phyloP scores from a whole-genome alignment of 140 eudicot genomes.

The Bidens hawaiensis region DNA sequence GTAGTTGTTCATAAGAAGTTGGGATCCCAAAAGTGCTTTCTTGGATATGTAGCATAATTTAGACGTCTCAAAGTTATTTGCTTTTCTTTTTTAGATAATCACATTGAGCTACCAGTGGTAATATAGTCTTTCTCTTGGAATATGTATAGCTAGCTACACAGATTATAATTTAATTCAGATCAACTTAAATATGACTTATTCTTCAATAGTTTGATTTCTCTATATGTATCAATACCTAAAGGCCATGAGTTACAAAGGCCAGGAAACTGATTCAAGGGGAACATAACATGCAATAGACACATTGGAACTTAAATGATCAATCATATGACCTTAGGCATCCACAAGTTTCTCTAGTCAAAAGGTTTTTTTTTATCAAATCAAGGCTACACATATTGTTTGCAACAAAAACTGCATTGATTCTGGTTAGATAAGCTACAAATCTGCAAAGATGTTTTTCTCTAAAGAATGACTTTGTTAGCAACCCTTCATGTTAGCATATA shows the following conservation, averaged over 20 bases:
- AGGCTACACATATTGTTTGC: background rate
- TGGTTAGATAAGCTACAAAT: background rate
- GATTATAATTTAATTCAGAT: background rate
- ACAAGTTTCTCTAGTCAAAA: slow-evolving; percentile 5
- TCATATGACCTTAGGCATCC: background rate
- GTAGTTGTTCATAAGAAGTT: background rate
- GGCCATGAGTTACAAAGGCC: background rate
- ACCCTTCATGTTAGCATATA: background rate
- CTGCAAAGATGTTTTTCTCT: background rate
- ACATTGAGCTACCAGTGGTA: background rate
- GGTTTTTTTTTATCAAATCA: slow-evolving; percentile 6
- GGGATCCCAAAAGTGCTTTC: slow-evolving; percentile 8
- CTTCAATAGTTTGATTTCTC: background rate
- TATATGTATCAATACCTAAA: background rate
- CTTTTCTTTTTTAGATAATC: background rate
- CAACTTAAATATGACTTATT: background rate
- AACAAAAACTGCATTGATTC: background rate
- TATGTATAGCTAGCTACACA: slow-evolving; percentile 5
- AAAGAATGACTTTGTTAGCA: background rate
- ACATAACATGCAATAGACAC: background rate
- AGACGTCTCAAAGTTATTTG: background rate
- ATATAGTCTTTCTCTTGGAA: background rate
- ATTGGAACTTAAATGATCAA: background rate
- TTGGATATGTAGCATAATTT: slow-evolving; percentile 4
- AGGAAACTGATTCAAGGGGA: background rate